Base-by-base conservation (phyloP, 2,329 filamentous ascomycete genomes). In the Scolecobasidium constrictum region DNA sequence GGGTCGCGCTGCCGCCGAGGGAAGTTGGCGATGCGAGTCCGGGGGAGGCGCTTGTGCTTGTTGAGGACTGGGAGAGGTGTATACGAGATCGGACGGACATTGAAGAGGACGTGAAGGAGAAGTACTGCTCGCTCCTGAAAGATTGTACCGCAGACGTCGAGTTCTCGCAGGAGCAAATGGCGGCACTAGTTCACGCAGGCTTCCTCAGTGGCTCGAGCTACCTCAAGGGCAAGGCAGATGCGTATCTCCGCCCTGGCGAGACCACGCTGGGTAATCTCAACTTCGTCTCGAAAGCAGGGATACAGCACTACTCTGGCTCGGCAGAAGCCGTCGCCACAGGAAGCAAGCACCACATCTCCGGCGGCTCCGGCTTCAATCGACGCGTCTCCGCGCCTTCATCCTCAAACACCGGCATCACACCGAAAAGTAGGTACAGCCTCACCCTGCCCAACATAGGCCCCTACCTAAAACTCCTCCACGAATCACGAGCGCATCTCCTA, bases 291-390 rank as follows among this genome's bases (percentile, higher is more conserved):
- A 71, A 68, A 19, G 75, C 83, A 17, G 65, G 64, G 13, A 75
- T 78, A 2, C 70, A 66, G 48, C 78, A 80, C 17, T 75, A 81
- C 4, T 81, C 83, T 1, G 83, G 83, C 12, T 78, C 78, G 3
- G 53, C 82, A 2, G 79, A 69, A 5, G 81, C 83, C 1, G 76
- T 86, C 1, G 83, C 83, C 1, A 82, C 82, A 4, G 62, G 67
- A n/a, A 74, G 75, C 16, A 80, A 76, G 2, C 64, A 85, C 4
- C 74, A 81, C 53, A 71, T 70, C 38, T 75, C 71, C 2, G 81
- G 81, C 13, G 82, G 81, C 4, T 26, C 35, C 6, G 67, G 70
- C 42, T 62, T 67, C n/a, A 75, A 75, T 16, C 80, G 48, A 5
- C 50, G 50, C 4, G 37, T 49, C 3, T 36, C 47, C 1, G 31